phyloP scores from a whole-genome alignment of 2,329 filamentous ascomycete species.

The Mycosphaerelloides madeirae region DNA sequence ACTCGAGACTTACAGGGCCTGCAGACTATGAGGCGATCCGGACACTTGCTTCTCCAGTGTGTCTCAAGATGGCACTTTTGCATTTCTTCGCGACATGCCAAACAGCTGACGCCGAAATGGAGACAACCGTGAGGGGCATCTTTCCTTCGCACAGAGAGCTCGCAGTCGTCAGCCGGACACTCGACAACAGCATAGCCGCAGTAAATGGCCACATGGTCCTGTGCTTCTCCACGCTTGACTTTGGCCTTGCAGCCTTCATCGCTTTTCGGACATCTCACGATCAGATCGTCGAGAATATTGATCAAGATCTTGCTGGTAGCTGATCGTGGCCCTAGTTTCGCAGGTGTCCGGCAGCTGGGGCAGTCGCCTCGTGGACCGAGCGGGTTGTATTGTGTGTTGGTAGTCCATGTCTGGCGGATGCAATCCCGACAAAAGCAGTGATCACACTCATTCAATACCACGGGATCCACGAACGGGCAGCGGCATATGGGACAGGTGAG shows the following conservation, averaged over 20 bases:
- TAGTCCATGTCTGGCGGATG: slow-evolving; percentile 46
- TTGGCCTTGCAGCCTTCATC: slow-evolving; percentile 51
- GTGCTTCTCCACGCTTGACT: slow-evolving; percentile 52
- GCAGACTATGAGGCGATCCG: slow-evolving; percentile 44
- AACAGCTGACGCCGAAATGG: slow-evolving; percentile 50
- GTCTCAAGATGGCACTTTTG: slow-evolving; percentile 51
- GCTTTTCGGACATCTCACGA: slow-evolving; percentile 55
- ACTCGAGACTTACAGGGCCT: slow-evolving; percentile 40
- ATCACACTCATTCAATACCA: slow-evolving; percentile 54
- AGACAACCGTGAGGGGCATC: slow-evolving; percentile 51
- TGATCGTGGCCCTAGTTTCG: slow-evolving; percentile 35
- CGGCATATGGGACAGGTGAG: slow-evolving; percentile 62
- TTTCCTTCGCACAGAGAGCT: slow-evolving; percentile 51
- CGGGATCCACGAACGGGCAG: slow-evolving; percentile 56
- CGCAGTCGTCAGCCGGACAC: slow-evolving; percentile 49
- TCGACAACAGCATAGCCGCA: slow-evolving; percentile 53
- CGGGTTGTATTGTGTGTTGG: slow-evolving; percentile 29
- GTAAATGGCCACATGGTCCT: slow-evolving; percentile 57
- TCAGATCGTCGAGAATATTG: slow-evolving; percentile 59
- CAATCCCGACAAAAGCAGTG: slow-evolving; percentile 61
- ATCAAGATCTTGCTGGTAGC: slow-evolving; percentile 49
- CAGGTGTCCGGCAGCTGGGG: slow-evolving; percentile 52
- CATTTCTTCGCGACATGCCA: slow-evolving; percentile 49
- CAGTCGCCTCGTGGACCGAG: slow-evolving; percentile 40
- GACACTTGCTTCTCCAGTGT: slow-evolving; percentile 42